A percentile compares a stretch with the other conserved stretches of the same genome.
Evolutionary conservation across 441 rosid genomes (phyloP).

Genomic region (Jatropha multifida): DNA sequence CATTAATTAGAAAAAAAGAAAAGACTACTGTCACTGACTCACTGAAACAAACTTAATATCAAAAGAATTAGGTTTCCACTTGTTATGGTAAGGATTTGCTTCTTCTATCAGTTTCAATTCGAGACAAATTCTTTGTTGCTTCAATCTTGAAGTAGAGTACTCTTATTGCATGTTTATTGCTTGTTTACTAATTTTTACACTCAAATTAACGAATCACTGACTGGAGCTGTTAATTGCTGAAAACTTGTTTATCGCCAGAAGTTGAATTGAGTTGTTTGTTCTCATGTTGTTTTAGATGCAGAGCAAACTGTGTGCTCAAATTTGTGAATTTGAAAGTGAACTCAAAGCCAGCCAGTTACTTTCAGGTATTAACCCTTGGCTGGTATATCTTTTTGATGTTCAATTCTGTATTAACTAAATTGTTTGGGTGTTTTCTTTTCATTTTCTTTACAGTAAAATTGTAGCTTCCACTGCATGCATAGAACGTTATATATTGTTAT

Average conservation of each 20-base stretch:
- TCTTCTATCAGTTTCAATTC: not conserved
- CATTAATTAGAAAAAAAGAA: not conserved
- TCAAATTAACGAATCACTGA: not conserved
- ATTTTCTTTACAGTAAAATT: not conserved
- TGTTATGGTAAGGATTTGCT: not conserved
- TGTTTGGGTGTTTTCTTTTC: not conserved
- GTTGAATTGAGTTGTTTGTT: not conserved
- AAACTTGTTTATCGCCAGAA: not conserved
- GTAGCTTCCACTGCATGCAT: not conserved
- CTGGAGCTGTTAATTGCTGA: not conserved
- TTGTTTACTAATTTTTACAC: not conserved
- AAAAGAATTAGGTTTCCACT: slow-evolving; percentile 5
- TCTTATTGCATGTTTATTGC: not conserved
- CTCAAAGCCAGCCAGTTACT: slow-evolving; percentile 34
- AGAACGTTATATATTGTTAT: not conserved
- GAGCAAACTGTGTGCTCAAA: slow-evolving; percentile 39
- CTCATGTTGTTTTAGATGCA: slow-evolving; percentile 24
- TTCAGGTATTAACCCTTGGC: slow-evolving; percentile 34
- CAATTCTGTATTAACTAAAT: not conserved
- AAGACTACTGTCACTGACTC: not conserved
- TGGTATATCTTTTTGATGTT: not conserved
- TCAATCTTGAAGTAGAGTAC: not conserved
- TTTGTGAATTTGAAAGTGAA: slow-evolving; percentile 34
- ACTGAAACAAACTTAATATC: not conserved
- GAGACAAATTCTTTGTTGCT: not conserved